Evolutionary conservation across 768 basidiomycete genomes (phyloP).

Genomic region (Pleurotus eryngii): DNA sequence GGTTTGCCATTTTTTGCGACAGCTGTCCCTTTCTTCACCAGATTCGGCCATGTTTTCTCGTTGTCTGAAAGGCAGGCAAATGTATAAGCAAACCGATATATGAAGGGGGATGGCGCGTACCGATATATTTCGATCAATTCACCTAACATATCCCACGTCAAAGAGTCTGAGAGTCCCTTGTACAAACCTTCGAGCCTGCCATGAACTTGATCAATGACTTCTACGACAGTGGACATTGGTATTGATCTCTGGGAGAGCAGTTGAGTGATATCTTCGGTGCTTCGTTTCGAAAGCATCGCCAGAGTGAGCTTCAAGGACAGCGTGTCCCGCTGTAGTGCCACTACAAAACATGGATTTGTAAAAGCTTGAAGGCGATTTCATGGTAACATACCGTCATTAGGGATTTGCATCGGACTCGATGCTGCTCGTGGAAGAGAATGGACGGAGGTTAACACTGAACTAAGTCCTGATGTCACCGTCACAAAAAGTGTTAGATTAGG

Average conservation of each 20-base stretch:
- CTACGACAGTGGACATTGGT: slow-evolving; percentile 38
- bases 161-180: slow-evolving; percentile 35
- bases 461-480: slow-evolving; percentile 44
- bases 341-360: neutral
- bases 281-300: slow-evolving; percentile 48
- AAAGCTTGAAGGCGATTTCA: neutral
- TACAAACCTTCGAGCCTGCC: slow-evolving; percentile 41
- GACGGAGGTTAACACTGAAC: slow-evolving; percentile 34
- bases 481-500: slow-evolving; percentile 59
- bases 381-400: neutral
- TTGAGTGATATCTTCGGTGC: slow-evolving; percentile 61
- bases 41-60: slow-evolving; percentile 16
- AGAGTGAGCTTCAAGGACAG: slow-evolving; percentile 27
- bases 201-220: slow-evolving; percentile 45
- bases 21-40: slow-evolving; percentile 34
- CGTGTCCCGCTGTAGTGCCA: neutral
- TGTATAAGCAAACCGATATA: slow-evolving; percentile 11
- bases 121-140: slow-evolving; percentile 49
- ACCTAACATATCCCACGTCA: slow-evolving; percentile 40
- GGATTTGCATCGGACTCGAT: slow-evolving; percentile 10
- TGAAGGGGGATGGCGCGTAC: slow-evolving; percentile 34
- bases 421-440: slow-evolving; percentile 40
- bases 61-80: too few relatives aligned
- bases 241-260: slow-evolving; percentile 41
- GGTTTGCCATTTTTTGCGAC: slow-evolving; percentile 49